Base-by-base conservation (phyloP, 768 basidiomycete genomes). In the Amanita inopinata region DNA sequence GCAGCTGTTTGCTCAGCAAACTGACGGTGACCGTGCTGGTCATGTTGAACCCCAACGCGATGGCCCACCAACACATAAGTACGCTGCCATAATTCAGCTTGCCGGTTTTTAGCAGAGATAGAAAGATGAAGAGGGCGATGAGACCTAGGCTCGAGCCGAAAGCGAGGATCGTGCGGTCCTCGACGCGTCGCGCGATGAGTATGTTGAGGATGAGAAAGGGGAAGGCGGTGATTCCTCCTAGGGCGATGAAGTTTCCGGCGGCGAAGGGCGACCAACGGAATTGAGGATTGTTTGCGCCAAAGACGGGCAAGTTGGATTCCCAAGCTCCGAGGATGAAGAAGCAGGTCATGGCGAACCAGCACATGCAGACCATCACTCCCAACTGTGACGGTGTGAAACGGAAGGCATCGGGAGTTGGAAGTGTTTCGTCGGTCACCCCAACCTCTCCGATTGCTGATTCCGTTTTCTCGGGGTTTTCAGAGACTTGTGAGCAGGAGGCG, bases 11-110 rank as follows among this genome's bases (percentile, higher is more conserved):
- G 47, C 75, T 78, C 19, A 84, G 58, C 43, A 81, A 55, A 45
- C 76, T 78, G 47, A 83, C 61, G 23, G 82, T 83, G 43, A 77
- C 74, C 2, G 79, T 83, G 49, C 71, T 79, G n/a, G 78, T 72
- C 8, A 83, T 62, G 56, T 83, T 83, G 65, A 83, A 84, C 1
- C 83, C 82, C 3, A 83, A 65, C 18, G 83, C 80, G 17, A 83
- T 63, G 30, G 73, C 64, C 61, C 71, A 71, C 77, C 78, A 73
- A 46, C 66, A 69, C 5, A 69, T 53, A 41, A 65, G 66, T 33
- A 80, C 50, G 11, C 66, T 66, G 4, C 64, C 70, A 46, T 74
- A 78, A 18, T 57, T 63, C 14, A 77, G 56, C 17, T 52, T 63
- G 17, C 56, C 51, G 17, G 66, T 54, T 18, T 51, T 46, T 6